Percentiles rank a stretch among this genome's conserved stretches.
Evolutionary conservation across 441 rosid species (phyloP).

Genomic region (Adansonia madagascariensis): DNA sequence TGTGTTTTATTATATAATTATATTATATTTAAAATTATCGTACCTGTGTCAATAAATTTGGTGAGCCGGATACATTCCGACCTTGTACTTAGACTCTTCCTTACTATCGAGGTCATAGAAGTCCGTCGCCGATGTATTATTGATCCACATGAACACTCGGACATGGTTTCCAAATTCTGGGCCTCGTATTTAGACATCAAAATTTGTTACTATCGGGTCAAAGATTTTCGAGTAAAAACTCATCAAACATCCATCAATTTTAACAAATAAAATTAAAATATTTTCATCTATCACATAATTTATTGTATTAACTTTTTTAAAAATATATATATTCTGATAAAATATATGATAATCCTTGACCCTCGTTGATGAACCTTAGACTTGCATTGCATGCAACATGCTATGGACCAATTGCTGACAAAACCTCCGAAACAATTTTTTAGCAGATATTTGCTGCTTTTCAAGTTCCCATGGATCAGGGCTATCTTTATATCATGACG

Average conservation of each 20-base stretch:
- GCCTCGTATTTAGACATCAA: background rate
- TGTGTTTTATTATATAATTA: too few relatives aligned
- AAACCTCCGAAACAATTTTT: background rate
- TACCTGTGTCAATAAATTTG: too few relatives aligned
- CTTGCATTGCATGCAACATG: background rate
- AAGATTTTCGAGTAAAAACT: background rate
- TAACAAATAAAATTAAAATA: too few relatives aligned
- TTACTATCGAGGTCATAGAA: background rate
- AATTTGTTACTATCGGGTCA: background rate
- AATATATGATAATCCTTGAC: too few relatives aligned
- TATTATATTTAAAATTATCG: too few relatives aligned
- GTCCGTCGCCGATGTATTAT: background rate
- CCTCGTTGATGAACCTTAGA: too few relatives aligned
- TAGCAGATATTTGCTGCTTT: slow-evolving; percentile 10
- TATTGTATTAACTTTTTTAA: too few relatives aligned
- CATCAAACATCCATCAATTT: too few relatives aligned
- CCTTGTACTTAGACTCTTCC: background rate
- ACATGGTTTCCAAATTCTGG: background rate
- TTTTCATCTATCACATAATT: too few relatives aligned
- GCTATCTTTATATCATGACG: background rate
- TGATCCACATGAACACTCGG: background rate
- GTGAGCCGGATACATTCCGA: too few relatives aligned
- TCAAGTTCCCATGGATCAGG: background rate
- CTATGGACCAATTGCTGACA: background rate
- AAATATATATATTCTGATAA: too few relatives aligned